Base-by-base conservation (phyloP, 306 rosid species). In the Castanea crenata region DNA sequence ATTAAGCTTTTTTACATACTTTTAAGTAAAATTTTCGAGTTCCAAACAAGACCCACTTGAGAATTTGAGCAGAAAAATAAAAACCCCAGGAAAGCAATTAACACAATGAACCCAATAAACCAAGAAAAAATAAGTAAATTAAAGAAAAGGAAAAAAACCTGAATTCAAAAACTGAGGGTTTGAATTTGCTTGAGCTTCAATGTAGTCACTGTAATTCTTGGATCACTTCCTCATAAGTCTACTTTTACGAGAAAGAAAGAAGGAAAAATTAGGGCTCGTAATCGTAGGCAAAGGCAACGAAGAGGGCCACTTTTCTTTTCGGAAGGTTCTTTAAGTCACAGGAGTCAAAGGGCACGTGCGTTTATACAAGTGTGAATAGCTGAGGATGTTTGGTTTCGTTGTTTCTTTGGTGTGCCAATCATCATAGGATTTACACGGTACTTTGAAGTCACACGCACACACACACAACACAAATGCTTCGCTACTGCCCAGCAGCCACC, bases 261-360 rank as follows among this genome's bases (percentile, higher is more conserved):
- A 9, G 32, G 71, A 12, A 49, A 75, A 72, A 87, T 85, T 88
- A 80, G 93, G 91, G 89, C 81, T 58, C 34, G 80, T 56, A 65
- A 56, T 67, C 35, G 46, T 41, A 41, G 46, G 46, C 46, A 41
- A 8, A 41, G 46, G 46, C 46, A 41, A 8, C 46, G 46, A 71
- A 56, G 44, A 74, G 58, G 74, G 74, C 35, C 71, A 35, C 75
- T 55, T 58, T 75, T 84, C 74, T 49, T 58, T 75, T 84, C 77
- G 72, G 88, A 82, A 80, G 87, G 77, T 83, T 87, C 84, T 19
- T 74, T 77, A 46, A 85, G 85, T 81, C 88, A 72, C 55, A 20
- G 46, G 58, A 56, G 92, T 89, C 92, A 88, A 89, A 84, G 58
- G 65, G 59, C 92, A 86, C 92, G 88, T 88, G 92, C 78, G 76